A percentile compares a stretch with the other conserved stretches of the same genome.
Evolutionary conservation across 371 early-diverging fungal genomes (phyloP).

Genomic region (Basidiobolus heterosporus): DNA sequence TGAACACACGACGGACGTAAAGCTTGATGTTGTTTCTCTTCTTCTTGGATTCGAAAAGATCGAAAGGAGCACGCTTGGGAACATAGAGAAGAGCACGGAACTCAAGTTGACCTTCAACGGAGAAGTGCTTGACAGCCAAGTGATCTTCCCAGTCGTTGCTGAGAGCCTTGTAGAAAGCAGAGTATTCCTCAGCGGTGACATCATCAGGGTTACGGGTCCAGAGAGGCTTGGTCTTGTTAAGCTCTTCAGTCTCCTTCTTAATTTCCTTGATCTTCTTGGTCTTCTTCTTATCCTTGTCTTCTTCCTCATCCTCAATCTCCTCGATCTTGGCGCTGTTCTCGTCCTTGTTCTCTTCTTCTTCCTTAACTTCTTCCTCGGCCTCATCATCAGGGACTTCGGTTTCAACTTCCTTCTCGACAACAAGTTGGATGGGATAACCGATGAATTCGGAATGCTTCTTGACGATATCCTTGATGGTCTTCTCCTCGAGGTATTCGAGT

Average conservation of each 20-base stretch:
- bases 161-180: conserved; percentile 83
- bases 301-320: conserved; percentile 42
- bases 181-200: conserved; percentile 79
- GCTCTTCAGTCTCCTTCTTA: conserved; percentile 63
- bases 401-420: conserved; percentile 75
- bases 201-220: conserved; percentile 90
- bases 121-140: conserved; percentile 79
- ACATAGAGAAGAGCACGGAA: conserved; percentile 84
- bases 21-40: conserved; percentile 90
- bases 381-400: conserved; percentile 78
- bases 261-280: conserved; percentile 65
- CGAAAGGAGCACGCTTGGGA: conserved; percentile 78
- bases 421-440: conserved; percentile 79
- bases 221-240: conserved; percentile 85
- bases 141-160: conserved; percentile 94
- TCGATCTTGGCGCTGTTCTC: conserved; percentile 46
- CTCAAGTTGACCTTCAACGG: conserved; percentile 84
- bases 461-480: conserved; percentile 75
- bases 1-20: conserved; percentile 91
- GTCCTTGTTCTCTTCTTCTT: conserved; percentile 53
- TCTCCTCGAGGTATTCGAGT: conserved; percentile 77
- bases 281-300: conserved; percentile 42
- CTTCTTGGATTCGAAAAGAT: conserved; percentile 77
- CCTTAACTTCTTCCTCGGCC: conserved; percentile 39
- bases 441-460: conserved; percentile 94